Percentiles rank a stretch among this genome's conserved stretches.
These are phyloP conservation scores for Phallus indusiatus DNA, from an alignment of 768 basidiomycete species.

Conservation along the genomic window DNA sequence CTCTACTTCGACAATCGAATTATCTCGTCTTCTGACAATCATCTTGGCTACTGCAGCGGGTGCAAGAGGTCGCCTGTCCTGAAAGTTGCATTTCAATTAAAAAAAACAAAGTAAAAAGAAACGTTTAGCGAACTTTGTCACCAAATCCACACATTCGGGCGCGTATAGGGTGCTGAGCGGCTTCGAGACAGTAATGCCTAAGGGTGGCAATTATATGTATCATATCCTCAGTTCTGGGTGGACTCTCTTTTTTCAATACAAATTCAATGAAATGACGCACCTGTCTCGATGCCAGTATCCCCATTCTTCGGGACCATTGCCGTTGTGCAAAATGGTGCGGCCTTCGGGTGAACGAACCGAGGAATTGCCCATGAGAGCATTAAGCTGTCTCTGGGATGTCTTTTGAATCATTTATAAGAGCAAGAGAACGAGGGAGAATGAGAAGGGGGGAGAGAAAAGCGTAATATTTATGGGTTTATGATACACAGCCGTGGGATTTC, in stretches of 20 bases:
- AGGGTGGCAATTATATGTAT: background rate
- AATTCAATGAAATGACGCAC: constrained; percentile 25
- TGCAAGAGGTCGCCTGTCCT: constrained; percentile 89
- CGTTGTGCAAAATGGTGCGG: constrained; percentile 16
- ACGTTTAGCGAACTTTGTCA: constrained; percentile 60
- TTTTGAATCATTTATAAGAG: constrained; percentile 53
- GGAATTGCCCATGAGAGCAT: constrained; percentile 31
- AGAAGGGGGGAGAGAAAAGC: constrained; percentile 13
- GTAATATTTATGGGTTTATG: constrained; percentile 13
- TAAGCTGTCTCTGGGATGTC: constrained; percentile 23
- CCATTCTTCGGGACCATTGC: constrained; percentile 51
- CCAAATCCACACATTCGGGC: constrained; percentile 97
- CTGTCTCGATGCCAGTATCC: constrained; percentile 59
- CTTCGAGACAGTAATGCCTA: constrained; percentile 76
- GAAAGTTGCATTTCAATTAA: constrained; percentile 13
- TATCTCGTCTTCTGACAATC: constrained; percentile 59
- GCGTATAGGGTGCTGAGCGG: constrained; percentile 81
- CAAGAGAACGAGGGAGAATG: background rate
- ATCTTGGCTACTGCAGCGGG: constrained; percentile 87
- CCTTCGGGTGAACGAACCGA: constrained; percentile 11
- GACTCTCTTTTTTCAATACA: no score
- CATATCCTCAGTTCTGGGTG: background rate
- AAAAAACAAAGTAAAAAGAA: constrained; percentile 12
- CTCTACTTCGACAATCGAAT: constrained; percentile 66
- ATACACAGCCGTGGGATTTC: background rate